Conservation (phyloP, 1,284 basidiomycete genomes). For the Coniophora puteana region DNA sequence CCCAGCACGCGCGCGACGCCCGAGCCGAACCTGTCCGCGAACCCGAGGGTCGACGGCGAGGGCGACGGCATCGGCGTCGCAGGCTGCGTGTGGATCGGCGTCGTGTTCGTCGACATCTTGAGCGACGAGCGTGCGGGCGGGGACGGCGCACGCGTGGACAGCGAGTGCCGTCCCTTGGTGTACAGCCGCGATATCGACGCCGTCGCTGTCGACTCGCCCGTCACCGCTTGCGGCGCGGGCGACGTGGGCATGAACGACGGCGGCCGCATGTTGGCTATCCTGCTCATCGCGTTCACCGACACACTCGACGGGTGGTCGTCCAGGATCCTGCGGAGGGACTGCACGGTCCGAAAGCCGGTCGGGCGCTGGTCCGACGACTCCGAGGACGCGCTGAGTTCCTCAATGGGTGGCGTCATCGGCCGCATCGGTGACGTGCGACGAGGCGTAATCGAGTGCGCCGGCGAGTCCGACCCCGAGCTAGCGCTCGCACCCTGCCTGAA, state of each 20-base stretch:
- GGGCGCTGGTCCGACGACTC: slow-evolving; percentile 39
- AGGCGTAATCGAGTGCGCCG: slow-evolving; percentile 26
- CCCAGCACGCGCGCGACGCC: slow-evolving; percentile 24
- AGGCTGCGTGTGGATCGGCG: too few relatives aligned
- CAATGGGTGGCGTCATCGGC: slow-evolving; percentile 50
- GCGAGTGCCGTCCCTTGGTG: slow-evolving; percentile 59
- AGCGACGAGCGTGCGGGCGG: slow-evolving; percentile 53
- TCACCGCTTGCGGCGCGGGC: slow-evolving; percentile 47
- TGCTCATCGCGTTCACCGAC: slow-evolving; percentile 15
- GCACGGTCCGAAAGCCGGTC: slow-evolving; percentile 57
- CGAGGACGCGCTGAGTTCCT: slow-evolving; percentile 45
- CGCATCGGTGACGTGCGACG: too few relatives aligned
- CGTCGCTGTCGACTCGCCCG: slow-evolving; percentile 65
- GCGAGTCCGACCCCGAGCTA: slow-evolving; percentile 36
- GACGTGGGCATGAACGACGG: slow-evolving; percentile 33
- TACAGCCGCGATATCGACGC: slow-evolving; percentile 73
- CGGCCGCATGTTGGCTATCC: slow-evolving; percentile 12
- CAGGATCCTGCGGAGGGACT: slow-evolving; percentile 65
- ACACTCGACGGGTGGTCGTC: slow-evolving; percentile 44
- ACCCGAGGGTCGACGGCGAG: slow-evolving; percentile 26
- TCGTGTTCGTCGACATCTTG: slow-evolving; percentile 37
- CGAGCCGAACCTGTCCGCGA: slow-evolving; percentile 27
- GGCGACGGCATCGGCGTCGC: slow-evolving; percentile 28
- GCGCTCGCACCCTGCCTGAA: slow-evolving; percentile 9
- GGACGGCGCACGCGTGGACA: slow-evolving; percentile 50